Evolutionary conservation across 108 stramenopile genomes (phyloP).

Genomic region (Cyclostephanos tholiformis): DNA sequence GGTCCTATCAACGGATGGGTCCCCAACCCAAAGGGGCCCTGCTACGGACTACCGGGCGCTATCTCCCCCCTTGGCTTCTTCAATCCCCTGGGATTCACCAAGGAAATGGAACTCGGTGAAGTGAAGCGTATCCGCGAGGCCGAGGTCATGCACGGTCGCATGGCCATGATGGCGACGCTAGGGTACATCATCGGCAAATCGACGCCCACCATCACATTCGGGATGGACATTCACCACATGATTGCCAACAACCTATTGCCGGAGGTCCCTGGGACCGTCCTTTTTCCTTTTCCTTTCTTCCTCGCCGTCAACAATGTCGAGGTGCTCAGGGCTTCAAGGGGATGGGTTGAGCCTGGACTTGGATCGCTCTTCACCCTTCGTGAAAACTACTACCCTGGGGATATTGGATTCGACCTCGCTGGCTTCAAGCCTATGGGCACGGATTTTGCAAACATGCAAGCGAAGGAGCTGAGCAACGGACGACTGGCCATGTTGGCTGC

Average conservation of each 20-base stretch:
- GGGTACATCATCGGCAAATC: constrained; percentile 51
- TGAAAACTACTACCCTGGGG: constrained; percentile 60
- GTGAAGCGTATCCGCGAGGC: constrained; percentile 67
- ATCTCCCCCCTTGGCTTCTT: constrained; percentile 34
- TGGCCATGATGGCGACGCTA: constrained; percentile 60
- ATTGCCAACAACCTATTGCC: constrained; percentile 64
- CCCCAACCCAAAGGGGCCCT: constrained; percentile 17
- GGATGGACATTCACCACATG: constrained; percentile 47
- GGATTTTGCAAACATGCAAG: constrained; percentile 39
- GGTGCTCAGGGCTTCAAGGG: constrained; percentile 36
- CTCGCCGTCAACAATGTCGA: constrained; percentile 44
- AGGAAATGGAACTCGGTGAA: constrained; percentile 29
- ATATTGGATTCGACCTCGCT: constrained; percentile 60
- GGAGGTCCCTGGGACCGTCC: constrained; percentile 34
- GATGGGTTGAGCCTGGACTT: constrained; percentile 45
- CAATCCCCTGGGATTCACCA: constrained; percentile 60
- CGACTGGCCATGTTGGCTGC: constrained; percentile 66
- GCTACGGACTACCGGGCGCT: constrained; percentile 47
- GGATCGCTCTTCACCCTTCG: constrained; percentile 49
- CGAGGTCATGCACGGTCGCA: constrained; percentile 59
- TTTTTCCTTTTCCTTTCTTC: constrained; percentile 45
- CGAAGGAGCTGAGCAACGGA: constrained; percentile 56
- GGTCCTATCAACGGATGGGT: constrained; percentile 40
- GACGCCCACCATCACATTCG: constrained; percentile 44
- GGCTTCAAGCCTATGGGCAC: constrained; percentile 56